A percentile compares a stretch with the other conserved stretches of the same genome.
phyloP scores from a whole-genome alignment of 1,284 basidiomycete species.

The Apiotrichum veenhuisii region DNA sequence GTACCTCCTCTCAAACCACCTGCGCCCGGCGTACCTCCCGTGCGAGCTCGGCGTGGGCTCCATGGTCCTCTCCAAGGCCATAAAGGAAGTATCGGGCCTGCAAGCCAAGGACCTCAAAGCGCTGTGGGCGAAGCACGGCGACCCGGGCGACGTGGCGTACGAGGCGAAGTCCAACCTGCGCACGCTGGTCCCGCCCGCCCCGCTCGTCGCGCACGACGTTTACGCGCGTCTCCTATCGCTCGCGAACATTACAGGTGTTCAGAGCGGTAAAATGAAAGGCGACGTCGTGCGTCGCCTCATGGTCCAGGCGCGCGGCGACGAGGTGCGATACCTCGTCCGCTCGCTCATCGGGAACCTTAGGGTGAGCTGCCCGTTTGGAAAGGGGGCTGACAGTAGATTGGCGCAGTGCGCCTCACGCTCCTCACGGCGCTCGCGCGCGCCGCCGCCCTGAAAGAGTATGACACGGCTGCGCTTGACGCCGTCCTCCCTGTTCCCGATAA shows the following conservation, averaged over 20 bases:
- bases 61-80: conserved; percentile 71
- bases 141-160: conserved; percentile 77
- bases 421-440: conserved; percentile 78
- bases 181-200: conserved; percentile 68
- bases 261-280: conserved; percentile 71
- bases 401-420: conserved; percentile 79
- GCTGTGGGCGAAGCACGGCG: conserved; percentile 57
- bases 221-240: conserved; percentile 66
- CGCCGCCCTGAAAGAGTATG: conserved; percentile 59
- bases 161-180: conserved; percentile 73
- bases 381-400: conserved; percentile 69
- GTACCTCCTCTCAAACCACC: conserved; percentile 84
- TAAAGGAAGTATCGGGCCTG: conserved; percentile 77
- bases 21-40: conserved; percentile 71
- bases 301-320: conserved; percentile 79
- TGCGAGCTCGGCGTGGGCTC: conserved; percentile 73
- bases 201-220: conserved; percentile 62
- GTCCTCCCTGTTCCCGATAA: conserved; percentile 46
- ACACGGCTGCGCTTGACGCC: conserved; percentile 45
- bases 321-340: conserved; percentile 76
- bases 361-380: conserved; percentile 49
- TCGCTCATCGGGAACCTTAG: conserved; percentile 77
- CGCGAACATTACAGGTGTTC: conserved; percentile 64
- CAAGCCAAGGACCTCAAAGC: conserved; percentile 64
- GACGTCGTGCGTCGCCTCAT: conserved; percentile 75